Base-by-base conservation (phyloP, 306 rosid species). In the Rosa chinensis region DNA sequence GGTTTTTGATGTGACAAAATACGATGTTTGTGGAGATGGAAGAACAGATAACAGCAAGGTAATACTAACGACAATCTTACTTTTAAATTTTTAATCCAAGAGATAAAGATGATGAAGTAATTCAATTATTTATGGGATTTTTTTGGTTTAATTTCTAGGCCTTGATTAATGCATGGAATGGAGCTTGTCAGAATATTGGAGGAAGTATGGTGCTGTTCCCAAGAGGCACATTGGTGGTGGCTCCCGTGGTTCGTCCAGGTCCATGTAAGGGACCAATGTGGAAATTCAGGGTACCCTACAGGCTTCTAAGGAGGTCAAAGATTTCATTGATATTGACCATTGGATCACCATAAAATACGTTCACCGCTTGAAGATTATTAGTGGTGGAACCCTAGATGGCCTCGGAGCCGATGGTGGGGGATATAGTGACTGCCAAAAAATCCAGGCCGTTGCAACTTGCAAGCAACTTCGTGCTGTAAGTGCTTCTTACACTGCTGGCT, bases 191-290 rank as follows among this genome's bases (percentile, higher is more conserved):
- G 37, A 16, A 39, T 1, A 5, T 20, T 3, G 82, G 67, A 21
- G 17, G 35, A 20, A 56, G 20, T 40, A 18, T 68, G 56, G 48
- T 82, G 47, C 18, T 73, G 12, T 40, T 82, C 79, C 86, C 80
- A 23, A 0, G 1, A 5, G 82, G 82, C 23, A 58, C 16, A 25
- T 78, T 42, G 50, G 21, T 74, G 64, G 23, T 73, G 50, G 18
- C 44, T 23, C 82, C 82, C 9, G 17, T 61, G 25, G 44, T 12
- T 50, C 56, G 78, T 28, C 32, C 14, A 35, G 80, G 86, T 16
- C 86, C 82, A 32, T 82, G 86, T 55, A 74, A 69, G n/a, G 74
- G 80, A 28, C 9, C 7, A 5, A 28, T 79, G 5, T 78, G 17
- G 28, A 3, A 2, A 13, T 82, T 11, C 61, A 23, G 2, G 85